These are phyloP conservation scores for Yamadazyma taylorii DNA, from an alignment of 1,139 yeast genomes.

Conservation along the genomic window DNA sequence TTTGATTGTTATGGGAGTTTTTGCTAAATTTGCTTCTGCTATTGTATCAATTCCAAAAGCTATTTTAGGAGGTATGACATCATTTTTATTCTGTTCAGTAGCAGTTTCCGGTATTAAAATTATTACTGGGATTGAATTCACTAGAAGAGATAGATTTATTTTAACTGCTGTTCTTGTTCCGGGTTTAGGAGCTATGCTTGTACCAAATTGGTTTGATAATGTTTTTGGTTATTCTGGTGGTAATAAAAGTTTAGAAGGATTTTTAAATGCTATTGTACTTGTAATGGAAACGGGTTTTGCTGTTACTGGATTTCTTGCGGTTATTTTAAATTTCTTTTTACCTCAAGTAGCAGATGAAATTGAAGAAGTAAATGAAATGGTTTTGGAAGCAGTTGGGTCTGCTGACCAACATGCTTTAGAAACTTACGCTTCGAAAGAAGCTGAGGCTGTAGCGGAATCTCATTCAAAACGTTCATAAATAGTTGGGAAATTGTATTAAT, in stretches of 20 bases:
- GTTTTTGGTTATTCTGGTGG: constrained; percentile 72
- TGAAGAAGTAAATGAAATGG: constrained; percentile 45
- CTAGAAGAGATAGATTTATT: constrained; percentile 81
- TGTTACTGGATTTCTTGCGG: constrained; percentile 71
- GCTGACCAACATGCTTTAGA: constrained; percentile 40
- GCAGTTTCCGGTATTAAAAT: constrained; percentile 83
- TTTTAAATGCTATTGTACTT: constrained; percentile 71
- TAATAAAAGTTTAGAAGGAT: constrained; percentile 63
- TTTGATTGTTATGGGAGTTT: constrained; percentile 76
- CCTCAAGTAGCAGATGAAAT: constrained; percentile 69
- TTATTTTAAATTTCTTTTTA: constrained; percentile 62
- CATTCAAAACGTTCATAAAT: background rate
- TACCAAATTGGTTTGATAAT: constrained; percentile 68
- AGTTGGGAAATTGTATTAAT: too few species aligned
- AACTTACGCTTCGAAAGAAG: constrained; percentile 34
- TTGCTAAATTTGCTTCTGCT: constrained; percentile 85
- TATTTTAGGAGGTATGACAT: constrained; percentile 87
- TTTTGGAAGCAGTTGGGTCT: constrained; percentile 43
- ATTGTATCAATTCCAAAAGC: constrained; percentile 78
- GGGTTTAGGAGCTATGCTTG: constrained; percentile 75
- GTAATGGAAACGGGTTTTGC: constrained; percentile 88
- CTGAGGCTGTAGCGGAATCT: background rate
- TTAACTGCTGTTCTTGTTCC: constrained; percentile 55
- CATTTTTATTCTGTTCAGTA: constrained; percentile 80
- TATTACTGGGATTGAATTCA: constrained; percentile 68